Conservation (phyloP, 192 early-diverging fungal genomes). For the Coemansia sp. region DNA sequence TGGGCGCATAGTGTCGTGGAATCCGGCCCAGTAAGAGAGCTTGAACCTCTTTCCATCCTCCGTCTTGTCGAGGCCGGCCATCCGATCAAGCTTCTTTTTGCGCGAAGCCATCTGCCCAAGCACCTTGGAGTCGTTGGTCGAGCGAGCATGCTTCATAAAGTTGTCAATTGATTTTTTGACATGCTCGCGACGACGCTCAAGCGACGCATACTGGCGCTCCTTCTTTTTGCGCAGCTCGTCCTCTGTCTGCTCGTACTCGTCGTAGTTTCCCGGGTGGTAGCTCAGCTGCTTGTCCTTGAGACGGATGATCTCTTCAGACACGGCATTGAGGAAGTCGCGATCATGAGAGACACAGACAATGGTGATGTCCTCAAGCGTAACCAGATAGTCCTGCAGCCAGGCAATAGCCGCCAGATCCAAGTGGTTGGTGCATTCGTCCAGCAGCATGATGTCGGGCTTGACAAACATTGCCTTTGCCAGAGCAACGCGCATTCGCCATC, state of each 20-base stretch:
- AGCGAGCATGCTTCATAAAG: conserved; percentile 67
- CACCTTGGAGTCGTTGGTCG: conserved; percentile 81
- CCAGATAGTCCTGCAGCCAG: conserved; percentile 84
- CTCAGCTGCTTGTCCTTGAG: conserved; percentile 69
- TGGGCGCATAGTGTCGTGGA: conserved; percentile 53
- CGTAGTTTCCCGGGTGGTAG: conserved; percentile 85
- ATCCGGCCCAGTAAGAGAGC: conserved; percentile 60
- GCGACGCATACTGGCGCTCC: conserved; percentile 60
- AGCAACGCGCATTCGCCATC: conserved; percentile 88
- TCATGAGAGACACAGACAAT: conserved; percentile 90
- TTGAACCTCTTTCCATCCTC: conserved; percentile 74
- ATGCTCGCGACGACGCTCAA: conserved; percentile 71
- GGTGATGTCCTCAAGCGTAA: conserved; percentile 61
- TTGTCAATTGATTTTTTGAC: conserved; percentile 80
- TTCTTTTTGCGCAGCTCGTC: conserved; percentile 73
- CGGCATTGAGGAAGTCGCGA: conserved; percentile 79
- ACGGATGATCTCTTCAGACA: conserved; percentile 74
- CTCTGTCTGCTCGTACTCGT: conserved; percentile 74
- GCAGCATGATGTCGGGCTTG: conserved; percentile 76
- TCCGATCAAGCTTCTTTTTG: conserved; percentile 72
- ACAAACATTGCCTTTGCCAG: conserved; percentile 83
- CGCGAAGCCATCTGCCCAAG: conserved; percentile 72
- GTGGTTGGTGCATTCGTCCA: conserved; percentile 90
- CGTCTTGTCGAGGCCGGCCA: conserved; percentile 62
- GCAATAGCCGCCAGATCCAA: conserved; percentile 88